Conservation (phyloP, 2,329 filamentous ascomycete genomes). For the Colletotrichum lindemuthianum region DNA sequence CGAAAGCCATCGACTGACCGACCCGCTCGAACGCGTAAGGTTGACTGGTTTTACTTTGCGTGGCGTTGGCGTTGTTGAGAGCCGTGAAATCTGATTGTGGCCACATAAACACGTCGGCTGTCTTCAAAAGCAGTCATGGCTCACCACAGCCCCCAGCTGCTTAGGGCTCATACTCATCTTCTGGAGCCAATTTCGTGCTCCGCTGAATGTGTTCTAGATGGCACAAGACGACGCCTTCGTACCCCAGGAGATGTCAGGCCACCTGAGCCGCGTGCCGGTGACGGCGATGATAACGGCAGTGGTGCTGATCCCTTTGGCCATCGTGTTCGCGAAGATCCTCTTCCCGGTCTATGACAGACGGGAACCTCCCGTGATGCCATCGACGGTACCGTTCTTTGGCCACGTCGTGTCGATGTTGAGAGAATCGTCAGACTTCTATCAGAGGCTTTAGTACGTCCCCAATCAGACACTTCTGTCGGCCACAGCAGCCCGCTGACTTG, state of each 20-base stretch:
- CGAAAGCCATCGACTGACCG: no score
- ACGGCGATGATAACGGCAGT: slow-evolving; percentile 1
- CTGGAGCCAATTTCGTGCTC: no score
- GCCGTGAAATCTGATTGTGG: no score
- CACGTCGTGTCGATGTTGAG: slow-evolving; percentile 56
- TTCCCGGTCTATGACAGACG: slow-evolving; percentile 41
- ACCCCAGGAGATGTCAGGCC: background rate
- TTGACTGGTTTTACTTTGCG: no score
- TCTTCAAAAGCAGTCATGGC: no score
- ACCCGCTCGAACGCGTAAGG: no score
- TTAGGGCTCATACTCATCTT: background rate
- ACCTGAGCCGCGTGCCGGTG: background rate
- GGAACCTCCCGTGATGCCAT: slow-evolving; percentile 55
- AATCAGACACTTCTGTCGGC: background rate
- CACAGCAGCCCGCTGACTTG: background rate
- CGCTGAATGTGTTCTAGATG: background rate
- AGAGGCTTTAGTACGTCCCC: slow-evolving; percentile 49
- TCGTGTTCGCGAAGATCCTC: slow-evolving; percentile 20
- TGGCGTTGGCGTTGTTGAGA: no score
- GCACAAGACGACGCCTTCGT: background rate
- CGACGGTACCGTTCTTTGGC: slow-evolving; percentile 55
- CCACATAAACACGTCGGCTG: no score
- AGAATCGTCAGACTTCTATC: slow-evolving; percentile 48
- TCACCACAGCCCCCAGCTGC: background rate
- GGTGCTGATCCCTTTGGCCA: background rate